Base-by-base conservation (phyloP, 495 filamentous ascomycete genomes). In the Aspergillus steynii region DNA sequence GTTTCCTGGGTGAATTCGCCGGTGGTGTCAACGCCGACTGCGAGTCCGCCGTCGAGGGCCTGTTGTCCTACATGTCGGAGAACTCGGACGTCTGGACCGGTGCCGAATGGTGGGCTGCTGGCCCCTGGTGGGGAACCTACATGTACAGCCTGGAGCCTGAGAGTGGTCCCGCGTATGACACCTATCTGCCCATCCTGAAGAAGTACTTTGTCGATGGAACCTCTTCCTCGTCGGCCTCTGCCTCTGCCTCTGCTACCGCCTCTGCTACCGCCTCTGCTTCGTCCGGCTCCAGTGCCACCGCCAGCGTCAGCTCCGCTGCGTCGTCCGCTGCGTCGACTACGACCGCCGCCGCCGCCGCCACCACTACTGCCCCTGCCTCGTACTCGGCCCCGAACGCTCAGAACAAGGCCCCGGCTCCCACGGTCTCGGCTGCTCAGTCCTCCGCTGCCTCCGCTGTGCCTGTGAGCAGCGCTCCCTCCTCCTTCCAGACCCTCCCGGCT, bases 61-160 rank as follows among this genome's bases (percentile, higher is more conserved):
- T 91, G 80, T 75, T 92, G 57, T 67, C 72, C 42, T 80, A 82
- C 68, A 78, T 92, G 77, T 65, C 71, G 8, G 77, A 77, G 20
- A 86, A 86, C 68, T 80, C 71, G 27, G 89, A 90, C 61, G 86
- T 90, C 32, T 92, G 90, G 90, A 78, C 80, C 32, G 89, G 88
- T 1, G 89, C 81, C 59, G 55, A 85, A 14, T 90, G 86, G 86
- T 92, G 89, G 89, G 79, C 82, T 15, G 88, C 84, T 14, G 88
- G 87, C 0, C 87, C 75, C 51, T 81, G 78, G 80, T 83, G 79
- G 84, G 73, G 80, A 56, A 56, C 60, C 31, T 89, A 88, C 70
- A 85, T 88, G 71, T 88, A 80, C 68, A 77, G 65, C 60, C 73
- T 88, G 64, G 87, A 90, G 75, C 86, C 87, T 0, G 73, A 79